Percentiles rank a stretch among this genome's conserved stretches.
Evolutionary conservation across 2,329 filamentous ascomycete species (phyloP).

Genomic region (Pseudocercospora vitis): DNA sequence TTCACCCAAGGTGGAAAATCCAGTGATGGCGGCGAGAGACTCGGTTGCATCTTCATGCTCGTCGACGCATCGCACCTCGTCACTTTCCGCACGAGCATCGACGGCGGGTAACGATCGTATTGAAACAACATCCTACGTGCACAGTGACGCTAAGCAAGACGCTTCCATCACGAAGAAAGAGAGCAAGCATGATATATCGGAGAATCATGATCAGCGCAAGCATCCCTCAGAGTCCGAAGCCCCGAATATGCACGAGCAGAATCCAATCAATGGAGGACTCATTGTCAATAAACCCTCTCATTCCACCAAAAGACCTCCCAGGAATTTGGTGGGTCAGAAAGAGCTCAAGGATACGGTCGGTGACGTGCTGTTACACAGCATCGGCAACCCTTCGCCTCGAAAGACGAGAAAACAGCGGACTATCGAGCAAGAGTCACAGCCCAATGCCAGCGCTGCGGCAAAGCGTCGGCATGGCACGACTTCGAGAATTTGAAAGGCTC

Average conservation of each 20-base stretch:
- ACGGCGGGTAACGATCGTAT: no score
- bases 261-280: neutral
- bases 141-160: no score
- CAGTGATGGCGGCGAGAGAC: no score
- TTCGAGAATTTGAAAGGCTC: no score
- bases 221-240: neutral
- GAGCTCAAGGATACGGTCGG: conserved; percentile 5
- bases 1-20: no score
- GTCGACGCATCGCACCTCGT: no score
- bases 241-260: neutral
- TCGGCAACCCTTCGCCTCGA: conserved; percentile 33
- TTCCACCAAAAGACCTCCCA: neutral
- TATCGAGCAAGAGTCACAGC: conserved; percentile 10
- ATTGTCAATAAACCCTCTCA: neutral
- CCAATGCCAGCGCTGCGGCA: conserved; percentile 18
- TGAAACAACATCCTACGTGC: no score
- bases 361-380: conserved; percentile 13
- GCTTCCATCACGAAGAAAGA: neutral
- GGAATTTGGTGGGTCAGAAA: neutral
- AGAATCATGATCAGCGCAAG: neutral
- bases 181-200: neutral
- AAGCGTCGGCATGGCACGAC: conserved; percentile 20
- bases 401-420: conserved; percentile 21
- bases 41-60: no score
- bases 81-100: no score